A percentile compares a stretch with the other conserved stretches of the same genome.
Conservation (phyloP, 805 yeast species). For the Sugiyamaella lignohabitans region DNA sequence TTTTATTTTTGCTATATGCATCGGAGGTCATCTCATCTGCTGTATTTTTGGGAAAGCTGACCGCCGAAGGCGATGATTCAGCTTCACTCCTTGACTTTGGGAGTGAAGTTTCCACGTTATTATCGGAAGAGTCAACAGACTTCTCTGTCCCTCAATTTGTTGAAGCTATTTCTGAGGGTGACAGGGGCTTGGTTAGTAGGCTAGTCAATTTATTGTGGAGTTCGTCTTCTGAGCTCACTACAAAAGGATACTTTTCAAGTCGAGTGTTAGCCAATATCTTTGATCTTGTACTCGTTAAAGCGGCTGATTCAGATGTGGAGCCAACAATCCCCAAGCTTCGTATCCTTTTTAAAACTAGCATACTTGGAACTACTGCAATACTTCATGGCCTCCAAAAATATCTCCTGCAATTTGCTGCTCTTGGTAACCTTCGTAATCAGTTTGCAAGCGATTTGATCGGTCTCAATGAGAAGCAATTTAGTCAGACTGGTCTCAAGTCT, state of each 20-base stretch:
- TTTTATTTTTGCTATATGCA: too few relatives aligned
- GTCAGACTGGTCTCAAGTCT: conserved; percentile 29
- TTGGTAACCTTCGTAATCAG: conserved; percentile 49
- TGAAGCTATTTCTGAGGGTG: neutral
- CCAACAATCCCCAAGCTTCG: conserved; percentile 1
- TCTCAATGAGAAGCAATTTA: neutral
- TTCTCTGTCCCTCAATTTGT: neutral
- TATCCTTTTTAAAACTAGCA: neutral
- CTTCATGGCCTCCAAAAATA: conserved; percentile 5
- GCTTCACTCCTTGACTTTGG: neutral
- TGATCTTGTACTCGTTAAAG: neutral
- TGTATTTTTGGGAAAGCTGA: neutral
- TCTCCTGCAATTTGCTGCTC: conserved; percentile 3
- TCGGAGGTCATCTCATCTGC: neutral
- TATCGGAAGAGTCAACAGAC: neutral
- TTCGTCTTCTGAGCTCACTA: neutral
- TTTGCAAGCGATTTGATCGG: conserved; percentile 55
- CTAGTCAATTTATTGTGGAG: conserved; percentile 4
- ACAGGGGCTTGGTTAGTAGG: neutral
- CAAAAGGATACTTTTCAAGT: conserved; percentile 12
- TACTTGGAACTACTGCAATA: neutral
- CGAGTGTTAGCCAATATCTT: conserved; percentile 2
- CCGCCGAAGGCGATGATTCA: neutral
- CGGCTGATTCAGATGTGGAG: conserved; percentile 1
- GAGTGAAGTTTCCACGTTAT: too few relatives aligned